Evolutionary conservation across 805 yeast species (phyloP).

Genomic region (Metschnikowia continentalis): DNA sequence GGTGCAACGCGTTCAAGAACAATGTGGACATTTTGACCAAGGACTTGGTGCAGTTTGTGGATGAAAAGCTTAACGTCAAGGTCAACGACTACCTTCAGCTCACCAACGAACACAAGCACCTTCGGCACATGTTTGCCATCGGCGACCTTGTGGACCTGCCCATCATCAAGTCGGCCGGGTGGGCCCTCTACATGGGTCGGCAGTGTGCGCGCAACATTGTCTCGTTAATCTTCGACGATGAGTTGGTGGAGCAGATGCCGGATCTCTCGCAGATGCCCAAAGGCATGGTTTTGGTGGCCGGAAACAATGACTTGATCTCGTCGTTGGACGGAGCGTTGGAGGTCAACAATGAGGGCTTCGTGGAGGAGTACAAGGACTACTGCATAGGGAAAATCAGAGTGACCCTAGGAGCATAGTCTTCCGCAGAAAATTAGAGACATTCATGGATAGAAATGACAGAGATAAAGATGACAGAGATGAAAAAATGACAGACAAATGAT

Average conservation of each 20-base stretch:
- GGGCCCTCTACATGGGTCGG: slow-evolving; percentile 43
- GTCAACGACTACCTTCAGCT: slow-evolving; percentile 38
- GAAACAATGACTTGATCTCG: slow-evolving; percentile 34
- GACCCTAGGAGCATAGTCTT: slow-evolving; percentile 24
- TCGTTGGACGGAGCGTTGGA: slow-evolving; percentile 33
- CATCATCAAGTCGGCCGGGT: slow-evolving; percentile 42
- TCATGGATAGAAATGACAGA: no score
- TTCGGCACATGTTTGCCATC: slow-evolving; percentile 29
- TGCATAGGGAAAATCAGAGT: slow-evolving; percentile 40
- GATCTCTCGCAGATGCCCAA: slow-evolving; percentile 31
- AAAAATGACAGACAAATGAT: no score
- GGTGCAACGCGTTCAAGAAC: slow-evolving; percentile 35
- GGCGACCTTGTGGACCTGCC: slow-evolving; percentile 40
- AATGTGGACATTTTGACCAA: slow-evolving; percentile 27
- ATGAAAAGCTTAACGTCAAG: slow-evolving; percentile 25
- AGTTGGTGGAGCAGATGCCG: slow-evolving; percentile 32
- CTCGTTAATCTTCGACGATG: slow-evolving; percentile 24
- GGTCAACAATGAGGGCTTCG: slow-evolving; percentile 30
- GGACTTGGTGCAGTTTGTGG: slow-evolving; percentile 22
- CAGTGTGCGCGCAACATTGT: slow-evolving; percentile 36
- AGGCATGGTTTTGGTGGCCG: slow-evolving; percentile 42
- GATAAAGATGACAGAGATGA: no score
- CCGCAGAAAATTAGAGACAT: neutral
- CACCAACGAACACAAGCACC: slow-evolving; percentile 11
- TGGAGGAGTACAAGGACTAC: slow-evolving; percentile 38